These are phyloP conservation scores for Pyracantha coccinea DNA, from an alignment of 331 rosid genomes.

Conservation along the genomic window DNA sequence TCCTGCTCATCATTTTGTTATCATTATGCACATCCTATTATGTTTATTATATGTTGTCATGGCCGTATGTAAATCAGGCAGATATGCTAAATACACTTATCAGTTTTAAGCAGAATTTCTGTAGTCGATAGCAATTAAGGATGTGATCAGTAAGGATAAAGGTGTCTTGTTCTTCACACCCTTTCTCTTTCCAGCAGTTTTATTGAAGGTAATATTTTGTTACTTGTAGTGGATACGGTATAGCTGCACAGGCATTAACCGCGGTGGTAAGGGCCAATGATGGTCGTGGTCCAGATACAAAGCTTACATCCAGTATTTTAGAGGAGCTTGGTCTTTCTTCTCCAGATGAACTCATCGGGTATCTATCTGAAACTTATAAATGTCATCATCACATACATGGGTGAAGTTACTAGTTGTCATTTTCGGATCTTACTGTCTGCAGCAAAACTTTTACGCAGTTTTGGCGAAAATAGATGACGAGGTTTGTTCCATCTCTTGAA, in stretches of 20 bases:
- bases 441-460: neutral
- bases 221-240: constrained; percentile 87
- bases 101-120: neutral
- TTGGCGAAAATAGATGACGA: constrained; percentile 1
- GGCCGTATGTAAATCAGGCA: neutral
- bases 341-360: constrained; percentile 87
- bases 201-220: constrained; percentile 18
- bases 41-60: neutral
- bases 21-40: too few relatives aligned
- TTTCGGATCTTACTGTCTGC: constrained; percentile 12
- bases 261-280: constrained; percentile 75
- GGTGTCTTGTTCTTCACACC: neutral
- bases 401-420: constrained; percentile 9
- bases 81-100: neutral
- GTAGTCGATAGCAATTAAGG: neutral
- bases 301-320: constrained; percentile 55
- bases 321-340: constrained; percentile 59
- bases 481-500: constrained; percentile 2
- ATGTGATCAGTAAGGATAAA: neutral
- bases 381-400: constrained; percentile 4
- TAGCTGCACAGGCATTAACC: constrained; percentile 85
- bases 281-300: constrained; percentile 78
- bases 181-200: neutral
- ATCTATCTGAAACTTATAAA: constrained; percentile 21
- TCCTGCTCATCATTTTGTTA: neutral